Conservation (phyloP, 371 early-diverging fungal species). For the Rhizopus sp. region DNA sequence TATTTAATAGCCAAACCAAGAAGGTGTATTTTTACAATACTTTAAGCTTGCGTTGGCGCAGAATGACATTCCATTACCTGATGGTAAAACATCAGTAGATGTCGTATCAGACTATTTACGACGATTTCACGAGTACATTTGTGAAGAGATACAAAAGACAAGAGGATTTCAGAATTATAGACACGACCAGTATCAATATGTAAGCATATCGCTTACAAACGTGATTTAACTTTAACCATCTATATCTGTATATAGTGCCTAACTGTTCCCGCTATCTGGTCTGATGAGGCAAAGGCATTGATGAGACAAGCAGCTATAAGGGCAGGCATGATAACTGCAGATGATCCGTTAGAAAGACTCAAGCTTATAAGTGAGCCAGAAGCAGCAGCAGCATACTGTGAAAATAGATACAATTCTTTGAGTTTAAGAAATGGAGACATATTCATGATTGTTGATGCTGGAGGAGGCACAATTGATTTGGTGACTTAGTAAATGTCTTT, state of each 20-base stretch:
- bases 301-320: slow-evolving; percentile 51
- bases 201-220: slow-evolving; percentile 10
- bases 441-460: slow-evolving; percentile 58
- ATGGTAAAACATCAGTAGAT: slow-evolving; percentile 47
- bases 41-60: slow-evolving; percentile 22
- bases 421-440: slow-evolving; percentile 45
- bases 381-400: slow-evolving; percentile 55
- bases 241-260: slow-evolving; percentile 28
- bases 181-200: slow-evolving; percentile 48
- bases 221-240: background rate
- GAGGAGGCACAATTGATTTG: slow-evolving; percentile 44
- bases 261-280: slow-evolving; percentile 57
- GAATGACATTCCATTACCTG: slow-evolving; percentile 42
- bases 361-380: slow-evolving; percentile 51
- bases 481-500: slow-evolving; percentile 23
- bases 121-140: slow-evolving; percentile 54
- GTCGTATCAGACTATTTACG: slow-evolving; percentile 59
- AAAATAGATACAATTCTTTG: slow-evolving; percentile 43
- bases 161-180: slow-evolving; percentile 27
- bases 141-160: slow-evolving; percentile 53
- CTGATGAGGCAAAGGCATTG: slow-evolving; percentile 46
- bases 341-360: slow-evolving; percentile 46
- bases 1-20: slow-evolving; percentile 16
- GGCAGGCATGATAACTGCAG: slow-evolving; percentile 39
- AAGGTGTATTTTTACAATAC: slow-evolving; percentile 22